These are phyloP conservation scores for Chloranthus sessilifolius DNA, from an alignment of 164 flowering plant species.

Conservation along the genomic window DNA sequence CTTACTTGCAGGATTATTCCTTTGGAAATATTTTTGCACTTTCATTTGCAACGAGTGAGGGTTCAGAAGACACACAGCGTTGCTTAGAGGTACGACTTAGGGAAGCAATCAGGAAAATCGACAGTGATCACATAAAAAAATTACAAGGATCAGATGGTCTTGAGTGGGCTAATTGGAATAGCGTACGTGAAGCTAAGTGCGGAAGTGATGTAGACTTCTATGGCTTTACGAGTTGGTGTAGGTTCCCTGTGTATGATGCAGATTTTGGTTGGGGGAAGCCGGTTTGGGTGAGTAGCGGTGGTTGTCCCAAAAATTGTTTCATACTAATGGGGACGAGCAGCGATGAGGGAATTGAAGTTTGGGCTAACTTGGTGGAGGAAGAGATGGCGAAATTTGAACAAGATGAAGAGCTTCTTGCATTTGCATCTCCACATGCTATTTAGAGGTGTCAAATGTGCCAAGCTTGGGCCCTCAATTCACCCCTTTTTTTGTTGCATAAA, in stretches of 20 bases:
- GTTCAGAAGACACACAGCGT: not conserved
- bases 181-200: not conserved
- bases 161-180: not conserved
- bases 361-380: constrained; percentile 1
- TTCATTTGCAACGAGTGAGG: not conserved
- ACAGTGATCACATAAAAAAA: not conserved
- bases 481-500: no score
- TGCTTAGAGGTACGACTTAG: not conserved
- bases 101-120: not conserved
- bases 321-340: not conserved
- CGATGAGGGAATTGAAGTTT: constrained; percentile 7
- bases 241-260: constrained; percentile 1
- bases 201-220: not conserved
- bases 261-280: constrained; percentile 9
- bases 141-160: not conserved
- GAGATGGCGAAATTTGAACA: constrained; percentile 2
- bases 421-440: no score
- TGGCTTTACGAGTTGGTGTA: not conserved
- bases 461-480: no score
- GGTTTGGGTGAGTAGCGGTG: not conserved
- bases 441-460: no score
- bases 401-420: constrained; percentile 5
- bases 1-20: constrained; percentile 10
- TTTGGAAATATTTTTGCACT: constrained; percentile 7
- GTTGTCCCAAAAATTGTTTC: not conserved